Evolutionary conservation across 768 basidiomycete genomes (phyloP), one percentile per base, ranked within the genome.

Genomic region (Kwoniella dejecticola): DNA sequence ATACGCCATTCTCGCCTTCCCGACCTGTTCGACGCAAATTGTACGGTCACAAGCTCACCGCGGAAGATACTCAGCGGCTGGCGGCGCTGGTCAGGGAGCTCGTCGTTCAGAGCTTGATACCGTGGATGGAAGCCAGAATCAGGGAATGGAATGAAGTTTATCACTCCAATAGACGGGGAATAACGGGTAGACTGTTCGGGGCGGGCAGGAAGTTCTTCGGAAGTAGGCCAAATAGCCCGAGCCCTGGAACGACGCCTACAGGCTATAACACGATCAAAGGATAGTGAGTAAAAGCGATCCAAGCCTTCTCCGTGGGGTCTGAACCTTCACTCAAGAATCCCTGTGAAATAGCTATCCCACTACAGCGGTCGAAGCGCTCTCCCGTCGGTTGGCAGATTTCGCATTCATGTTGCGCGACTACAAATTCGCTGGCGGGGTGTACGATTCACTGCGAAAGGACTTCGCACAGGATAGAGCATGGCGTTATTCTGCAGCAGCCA

Each of bases 61-160:
- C 69, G 7, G 71, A 71, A 19, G 74, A 76, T 48, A 71, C 71
- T 13, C 71, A 73, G 55, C 33, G 74, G 30, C 52, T 76, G n/a
- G 74, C 63, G 4, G 84, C 85, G 54, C 91, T 97, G 70, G 84
- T 90, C 10, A 84, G 92, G 45, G 94, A 96, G 77, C 88, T 97
- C 68, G 83, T 91, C 3, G 86, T 88, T 11, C 91, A 89, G 86
- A 93, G 89, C 72, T 79, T 98, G 45, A 77, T 97, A 2, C 94
- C 94, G 0, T 97, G 90, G 90, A 94, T 98, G 91, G 95, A 98
- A 80, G 90, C 88, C 71, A 88, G 87, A 77, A 89, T 94, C 4
- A 68, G 91, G 46, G 90, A 95, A 65, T 95, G 93, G 91, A 97
- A 96, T 75, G 94, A 98, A 74, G 45, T 81, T 65, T 64, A 78